A percentile compares a stretch with the other conserved stretches of the same genome.
phyloP scores from a whole-genome alignment of 768 basidiomycete genomes.

The Tricholoma sp. region DNA sequence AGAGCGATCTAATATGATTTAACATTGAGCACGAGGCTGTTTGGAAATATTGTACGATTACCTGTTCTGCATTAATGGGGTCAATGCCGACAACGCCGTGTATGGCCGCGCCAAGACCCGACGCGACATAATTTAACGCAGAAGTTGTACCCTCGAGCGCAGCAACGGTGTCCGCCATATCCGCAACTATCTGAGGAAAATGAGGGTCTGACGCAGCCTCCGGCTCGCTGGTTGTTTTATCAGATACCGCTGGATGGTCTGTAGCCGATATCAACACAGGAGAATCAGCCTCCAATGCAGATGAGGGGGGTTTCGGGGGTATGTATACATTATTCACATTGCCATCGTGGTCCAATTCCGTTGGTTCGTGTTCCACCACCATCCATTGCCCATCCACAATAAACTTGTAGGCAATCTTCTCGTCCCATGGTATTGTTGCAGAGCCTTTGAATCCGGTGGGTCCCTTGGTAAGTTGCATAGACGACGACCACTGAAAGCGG shows the following conservation, averaged over 20 bases:
- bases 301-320: constrained; percentile 28
- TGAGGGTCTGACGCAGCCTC: constrained; percentile 10
- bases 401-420: constrained; percentile 71
- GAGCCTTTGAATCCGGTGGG: constrained; percentile 51
- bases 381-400: constrained; percentile 72
- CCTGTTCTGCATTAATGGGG: constrained; percentile 14
- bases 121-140: constrained; percentile 33
- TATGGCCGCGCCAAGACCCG: constrained; percentile 32
- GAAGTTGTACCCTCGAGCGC: constrained; percentile 35
- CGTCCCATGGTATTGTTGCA: constrained; percentile 53
- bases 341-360: constrained; percentile 56
- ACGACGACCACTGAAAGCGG: constrained; percentile 52
- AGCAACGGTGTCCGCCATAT: constrained; percentile 31
- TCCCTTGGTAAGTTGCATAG: constrained; percentile 48
- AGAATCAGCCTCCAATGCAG: not conserved
- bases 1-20: constrained; percentile 20
- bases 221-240: constrained; percentile 10
- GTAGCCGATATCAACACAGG: not conserved
- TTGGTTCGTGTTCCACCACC: constrained; percentile 46
- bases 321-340: constrained; percentile 67
- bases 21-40: constrained; percentile 1
- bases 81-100: constrained; percentile 35
- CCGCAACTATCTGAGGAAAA: constrained; percentile 29
- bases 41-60: constrained; percentile 1
- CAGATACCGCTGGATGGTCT: not conserved